Base-by-base conservation (phyloP, 2,329 filamentous ascomycete species). In the Cucurbitaria berberidis region DNA sequence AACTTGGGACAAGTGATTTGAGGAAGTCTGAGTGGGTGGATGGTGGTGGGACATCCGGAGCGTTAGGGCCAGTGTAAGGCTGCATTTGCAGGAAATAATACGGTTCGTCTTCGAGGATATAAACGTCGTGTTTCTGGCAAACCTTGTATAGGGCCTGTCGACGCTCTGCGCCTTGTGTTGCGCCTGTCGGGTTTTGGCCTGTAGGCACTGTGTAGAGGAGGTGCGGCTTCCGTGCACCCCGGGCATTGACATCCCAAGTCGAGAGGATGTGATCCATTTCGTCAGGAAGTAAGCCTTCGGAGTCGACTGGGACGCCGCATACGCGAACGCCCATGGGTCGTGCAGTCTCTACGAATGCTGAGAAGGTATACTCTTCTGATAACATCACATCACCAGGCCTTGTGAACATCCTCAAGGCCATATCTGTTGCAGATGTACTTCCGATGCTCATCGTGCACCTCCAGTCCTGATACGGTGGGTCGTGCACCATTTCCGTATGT, bases 31-130 rank as follows among this genome's bases (percentile, higher is more conserved):
- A 84, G 48, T 90, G 84, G 11, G 78, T 84, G 30, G 80, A 75
- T 6, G 88, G 87, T 0, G 84, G 80, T 6, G 85, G 82, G 3
- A 80, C 76, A 1, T 80, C 75, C 0, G 82, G 74, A 15, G 80
- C 75, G 59, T 81, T 74, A 27, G 80, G 76, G 13, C 84, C 82
- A 1, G 82, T 82, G 76, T 92, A 93, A 0, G 88, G 86, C 64
- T 90, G 86, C 89, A 92, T 90, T 76, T 96, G 93, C 30, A 96
- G 81, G 78, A 93, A 96, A 77, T 96, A 96, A 78, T 96, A 96
- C 1, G 93, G 93, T 73, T 96, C 93, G 71, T 96, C 93, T 78
- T 97, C 93, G 63, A 96, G 79, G 69, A 97, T 93, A 77, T 85
- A 89, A 35, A 96, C 69, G 69, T 96, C 90, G 74, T 96, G 91